These are phyloP conservation scores for Malus hybrid DNA, from an alignment of 331 rosid species.

Conservation along the genomic window DNA sequence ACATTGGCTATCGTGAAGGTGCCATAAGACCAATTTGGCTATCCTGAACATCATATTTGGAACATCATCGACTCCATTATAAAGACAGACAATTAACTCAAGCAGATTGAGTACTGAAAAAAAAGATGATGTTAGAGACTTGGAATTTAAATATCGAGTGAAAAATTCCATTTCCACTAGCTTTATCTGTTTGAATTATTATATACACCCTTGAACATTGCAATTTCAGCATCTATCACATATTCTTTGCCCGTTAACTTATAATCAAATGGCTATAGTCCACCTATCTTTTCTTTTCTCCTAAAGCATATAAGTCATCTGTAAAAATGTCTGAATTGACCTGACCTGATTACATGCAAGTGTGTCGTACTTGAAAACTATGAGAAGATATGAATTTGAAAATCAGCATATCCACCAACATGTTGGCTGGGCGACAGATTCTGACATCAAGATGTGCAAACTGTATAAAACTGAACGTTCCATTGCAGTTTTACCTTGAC, in stretches of 20 bases:
- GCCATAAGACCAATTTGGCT: not conserved
- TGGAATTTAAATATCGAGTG: not conserved
- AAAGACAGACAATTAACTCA: not conserved
- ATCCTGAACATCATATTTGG: not conserved
- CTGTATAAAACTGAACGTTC: not conserved
- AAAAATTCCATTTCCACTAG: not conserved
- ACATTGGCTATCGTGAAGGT: not conserved
- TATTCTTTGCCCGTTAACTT: not conserved
- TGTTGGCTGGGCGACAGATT: too few species aligned
- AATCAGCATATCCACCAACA: too few species aligned
- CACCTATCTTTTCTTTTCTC: not conserved
- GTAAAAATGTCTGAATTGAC: not conserved
- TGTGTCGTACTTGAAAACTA: not conserved
- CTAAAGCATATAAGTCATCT: not conserved
- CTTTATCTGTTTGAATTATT: not conserved
- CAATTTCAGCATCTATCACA: not conserved
- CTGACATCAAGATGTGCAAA: not conserved
- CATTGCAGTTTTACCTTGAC: constrained; percentile 61
- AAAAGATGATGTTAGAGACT: not conserved
- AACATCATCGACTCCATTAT: not conserved
- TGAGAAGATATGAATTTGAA: too few species aligned
- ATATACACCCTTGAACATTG: not conserved
- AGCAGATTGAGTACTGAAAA: not conserved
- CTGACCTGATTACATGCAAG: not conserved
- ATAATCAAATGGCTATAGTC: not conserved